A percentile compares a stretch with the other conserved stretches of the same genome.
These are phyloP conservation scores for Hymenoscyphus occultus DNA, from an alignment of 2,329 filamentous ascomycete genomes.

Conservation along the genomic window DNA sequence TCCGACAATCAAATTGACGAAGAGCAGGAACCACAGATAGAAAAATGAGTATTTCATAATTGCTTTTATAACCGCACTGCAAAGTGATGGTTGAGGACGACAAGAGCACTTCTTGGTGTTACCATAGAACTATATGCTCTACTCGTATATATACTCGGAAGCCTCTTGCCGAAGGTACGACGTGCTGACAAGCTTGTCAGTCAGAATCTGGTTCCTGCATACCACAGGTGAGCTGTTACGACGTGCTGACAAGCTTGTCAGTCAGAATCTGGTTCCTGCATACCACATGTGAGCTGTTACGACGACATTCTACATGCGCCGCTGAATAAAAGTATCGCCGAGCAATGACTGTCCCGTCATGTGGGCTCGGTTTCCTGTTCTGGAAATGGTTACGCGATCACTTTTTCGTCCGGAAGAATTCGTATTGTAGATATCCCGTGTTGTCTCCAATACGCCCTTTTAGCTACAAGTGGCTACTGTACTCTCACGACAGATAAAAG, in stretches of 20 bases:
- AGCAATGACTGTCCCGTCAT: not conserved
- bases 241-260: not conserved
- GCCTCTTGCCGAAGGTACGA: not conserved
- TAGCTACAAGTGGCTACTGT: no score
- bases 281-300: not conserved
- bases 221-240: not conserved
- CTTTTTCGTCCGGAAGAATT: not conserved
- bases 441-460: no score
- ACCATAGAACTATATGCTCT: not conserved
- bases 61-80: not conserved
- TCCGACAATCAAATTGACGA: not conserved
- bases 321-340: not conserved
- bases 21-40: not conserved
- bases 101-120: not conserved
- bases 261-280: not conserved
- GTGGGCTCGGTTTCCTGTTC: not conserved
- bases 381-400: not conserved
- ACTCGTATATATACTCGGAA: not conserved
- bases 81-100: not conserved
- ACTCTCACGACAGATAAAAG: no score
- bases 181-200: not conserved
- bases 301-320: not conserved
- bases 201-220: not conserved
- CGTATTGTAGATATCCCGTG: no score
- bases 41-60: not conserved